Percentiles rank a stretch among this genome's conserved stretches.
Conservation (phyloP, 1,284 basidiomycete species). For the Moesziomyces sp. region DNA sequence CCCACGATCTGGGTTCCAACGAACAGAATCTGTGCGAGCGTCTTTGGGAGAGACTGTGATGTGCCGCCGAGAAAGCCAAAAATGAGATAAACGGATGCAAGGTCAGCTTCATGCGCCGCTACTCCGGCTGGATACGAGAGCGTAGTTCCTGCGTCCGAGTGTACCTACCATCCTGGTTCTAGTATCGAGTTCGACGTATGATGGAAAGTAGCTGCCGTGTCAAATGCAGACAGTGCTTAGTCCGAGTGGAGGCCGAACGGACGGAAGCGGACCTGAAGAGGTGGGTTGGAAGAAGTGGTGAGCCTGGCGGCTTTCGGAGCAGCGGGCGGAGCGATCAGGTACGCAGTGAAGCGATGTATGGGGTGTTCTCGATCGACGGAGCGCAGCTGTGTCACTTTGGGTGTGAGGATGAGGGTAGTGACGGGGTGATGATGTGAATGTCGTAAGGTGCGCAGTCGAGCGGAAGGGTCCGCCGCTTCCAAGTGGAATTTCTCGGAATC, state of each 20-base stretch:
- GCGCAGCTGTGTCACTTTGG: background rate
- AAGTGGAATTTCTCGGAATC: conserved; percentile 47
- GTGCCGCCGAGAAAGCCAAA: background rate
- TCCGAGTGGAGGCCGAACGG: background rate
- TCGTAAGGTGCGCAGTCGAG: conserved; percentile 6
- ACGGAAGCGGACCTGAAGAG: too few relatives aligned
- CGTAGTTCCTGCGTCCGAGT: background rate
- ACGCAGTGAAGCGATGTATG: background rate
- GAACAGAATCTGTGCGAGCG: conserved; percentile 83
- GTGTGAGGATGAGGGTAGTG: conserved; percentile 13
- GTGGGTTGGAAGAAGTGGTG: background rate
- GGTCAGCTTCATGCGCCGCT: background rate
- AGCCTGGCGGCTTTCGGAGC: background rate
- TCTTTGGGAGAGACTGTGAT: conserved; percentile 69
- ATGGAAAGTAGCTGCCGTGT: background rate
- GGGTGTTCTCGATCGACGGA: background rate
- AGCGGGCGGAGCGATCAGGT: too few relatives aligned
- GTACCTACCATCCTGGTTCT: background rate
- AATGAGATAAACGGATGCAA: background rate
- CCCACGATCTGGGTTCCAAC: conserved; percentile 86
- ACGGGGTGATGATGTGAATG: conserved; percentile 6
- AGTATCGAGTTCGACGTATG: background rate
- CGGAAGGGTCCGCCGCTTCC: conserved; percentile 24
- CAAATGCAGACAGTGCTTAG: background rate
- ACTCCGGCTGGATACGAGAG: background rate